Percentiles rank a stretch among this genome's conserved stretches.
Conservation (phyloP, 2,329 filamentous ascomycete genomes). For the Diaporthe sp. region DNA sequence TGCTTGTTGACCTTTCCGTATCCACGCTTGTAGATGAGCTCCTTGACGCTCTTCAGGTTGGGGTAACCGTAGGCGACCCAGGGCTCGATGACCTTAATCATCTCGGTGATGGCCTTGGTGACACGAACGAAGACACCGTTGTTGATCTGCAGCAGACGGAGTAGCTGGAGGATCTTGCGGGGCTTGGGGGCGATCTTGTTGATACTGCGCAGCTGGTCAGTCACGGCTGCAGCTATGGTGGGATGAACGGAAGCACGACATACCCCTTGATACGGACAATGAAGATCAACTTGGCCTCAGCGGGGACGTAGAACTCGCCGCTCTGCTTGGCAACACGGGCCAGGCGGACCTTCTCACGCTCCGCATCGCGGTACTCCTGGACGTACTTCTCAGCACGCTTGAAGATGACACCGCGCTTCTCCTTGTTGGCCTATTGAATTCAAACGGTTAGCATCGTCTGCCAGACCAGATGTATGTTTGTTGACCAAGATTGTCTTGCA, state of each 20-base stretch:
- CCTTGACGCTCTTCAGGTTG: constrained; percentile 98
- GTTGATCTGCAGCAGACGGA: constrained; percentile 99
- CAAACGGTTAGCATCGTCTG: constrained; percentile 44
- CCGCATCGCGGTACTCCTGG: constrained; percentile 97
- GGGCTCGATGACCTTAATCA: constrained; percentile 98
- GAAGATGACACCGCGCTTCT: constrained; percentile 99
- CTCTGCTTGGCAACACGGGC: constrained; percentile 89
- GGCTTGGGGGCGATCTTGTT: constrained; percentile 99
- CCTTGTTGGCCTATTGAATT: constrained; percentile 85
- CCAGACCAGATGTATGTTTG: constrained; percentile 48
- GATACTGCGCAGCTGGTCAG: constrained; percentile 75
- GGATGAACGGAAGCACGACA: constrained; percentile 47
- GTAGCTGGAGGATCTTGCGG: constrained; percentile 99
- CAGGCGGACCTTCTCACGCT: constrained; percentile 98
- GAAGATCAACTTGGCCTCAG: constrained; percentile 97
- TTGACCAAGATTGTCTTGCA: constrained; percentile 33
- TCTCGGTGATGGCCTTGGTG: constrained; percentile 95
- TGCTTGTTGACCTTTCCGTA: constrained; percentile 99
- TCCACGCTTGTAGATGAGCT: constrained; percentile 99
- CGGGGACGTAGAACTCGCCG: constrained; percentile 93
- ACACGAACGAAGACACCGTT: constrained; percentile 98
- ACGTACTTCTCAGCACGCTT: constrained; percentile 99
- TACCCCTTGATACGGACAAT: constrained; percentile 98
- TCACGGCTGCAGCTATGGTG: constrained; percentile 25
- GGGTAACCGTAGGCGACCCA: constrained; percentile 99